Base-by-base conservation (phyloP, 305 asterid species). In the Lippia alba region DNA sequence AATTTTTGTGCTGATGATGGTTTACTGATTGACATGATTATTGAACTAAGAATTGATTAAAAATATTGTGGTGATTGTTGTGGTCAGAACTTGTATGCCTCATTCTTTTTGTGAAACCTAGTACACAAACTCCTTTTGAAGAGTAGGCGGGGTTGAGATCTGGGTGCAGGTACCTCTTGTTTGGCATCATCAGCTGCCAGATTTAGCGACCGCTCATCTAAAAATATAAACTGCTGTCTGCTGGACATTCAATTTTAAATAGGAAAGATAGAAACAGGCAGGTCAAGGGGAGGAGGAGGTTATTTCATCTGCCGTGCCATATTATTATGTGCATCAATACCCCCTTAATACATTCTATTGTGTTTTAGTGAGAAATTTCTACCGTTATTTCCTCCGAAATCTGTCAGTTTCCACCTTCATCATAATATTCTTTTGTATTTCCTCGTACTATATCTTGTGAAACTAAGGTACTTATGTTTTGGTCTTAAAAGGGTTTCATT, bases 1-100 rank as follows among this genome's bases (percentile, higher is more conserved):
- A 40, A 48, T 73, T 60, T 34, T 56, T 75, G n/a, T 36, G 63
- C 32, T 78, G 66, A 57, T 79, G 74, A 69, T 74, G 39, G 32
- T 68, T 51, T 56, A 18, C 54, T 70, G 49, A 40, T 56, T 64
- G 56, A 53, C 69, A 8, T 30, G 61, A 48, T 73, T 66, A 8
- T n/a, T 54, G 39, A 41, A 19, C 71, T 19, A 49, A 50, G 59
- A 55, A 74, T 41, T 72, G 51, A 24, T 61, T 50, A 24, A 45
- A 61, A 44, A 49, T 56, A 53, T 72, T 19, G 2, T 39, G 55
- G 56, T 70, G 40, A 61, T 61, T 56, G 67, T 44, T 55, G 46
- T 61, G 64, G 34, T 41, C 54, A 12, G 69, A 34, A 15, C 51
- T 32, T 70, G 15, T 48, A 45, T 58, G 58, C 60, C 49, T 58